Conservation (phyloP, 371 early-diverging fungal genomes). For the Mucor plumbeus region DNA sequence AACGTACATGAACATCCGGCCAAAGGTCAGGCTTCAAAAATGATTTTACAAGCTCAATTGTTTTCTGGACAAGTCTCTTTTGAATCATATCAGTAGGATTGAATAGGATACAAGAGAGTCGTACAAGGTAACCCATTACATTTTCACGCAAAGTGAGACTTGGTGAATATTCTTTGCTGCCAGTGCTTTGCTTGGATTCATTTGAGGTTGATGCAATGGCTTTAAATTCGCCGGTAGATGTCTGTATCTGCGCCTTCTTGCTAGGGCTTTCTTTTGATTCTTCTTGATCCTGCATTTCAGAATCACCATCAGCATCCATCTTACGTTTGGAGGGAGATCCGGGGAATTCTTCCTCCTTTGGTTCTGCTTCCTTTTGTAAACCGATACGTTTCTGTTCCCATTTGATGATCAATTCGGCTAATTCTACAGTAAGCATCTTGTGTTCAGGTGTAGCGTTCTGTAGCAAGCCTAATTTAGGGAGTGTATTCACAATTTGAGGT, state of each 20-base stretch:
- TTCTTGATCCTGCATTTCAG: background rate
- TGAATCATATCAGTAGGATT: constrained; percentile 57
- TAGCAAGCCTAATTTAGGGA: constrained; percentile 86
- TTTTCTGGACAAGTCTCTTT: constrained; percentile 64
- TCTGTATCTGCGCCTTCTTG: constrained; percentile 42
- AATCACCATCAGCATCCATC: constrained; percentile 21
- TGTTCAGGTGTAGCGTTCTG: constrained; percentile 89
- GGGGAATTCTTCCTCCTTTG: constrained; percentile 7
- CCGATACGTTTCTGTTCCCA: constrained; percentile 79
- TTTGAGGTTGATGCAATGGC: constrained; percentile 16
- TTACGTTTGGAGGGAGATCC: constrained; percentile 32
- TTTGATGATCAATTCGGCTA: constrained; percentile 85
- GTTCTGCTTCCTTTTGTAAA: constrained; percentile 14
- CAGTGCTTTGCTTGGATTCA: background rate
- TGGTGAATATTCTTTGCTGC: constrained; percentile 53
- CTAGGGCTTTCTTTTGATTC: constrained; percentile 18
- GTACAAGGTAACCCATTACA: constrained; percentile 71
- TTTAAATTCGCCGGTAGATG: constrained; percentile 32
- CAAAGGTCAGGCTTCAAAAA: constrained; percentile 65
- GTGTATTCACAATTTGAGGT: constrained; percentile 82
- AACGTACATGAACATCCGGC: constrained; percentile 64
- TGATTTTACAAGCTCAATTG: constrained; percentile 65
- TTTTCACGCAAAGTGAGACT: constrained; percentile 68
- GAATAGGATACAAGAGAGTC: constrained; percentile 70
- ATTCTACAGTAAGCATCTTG: constrained; percentile 83